phyloP scores from a whole-genome alignment of 225 moss, liverwort and hornwort species.

The Rhytidiadelphus loreus region DNA sequence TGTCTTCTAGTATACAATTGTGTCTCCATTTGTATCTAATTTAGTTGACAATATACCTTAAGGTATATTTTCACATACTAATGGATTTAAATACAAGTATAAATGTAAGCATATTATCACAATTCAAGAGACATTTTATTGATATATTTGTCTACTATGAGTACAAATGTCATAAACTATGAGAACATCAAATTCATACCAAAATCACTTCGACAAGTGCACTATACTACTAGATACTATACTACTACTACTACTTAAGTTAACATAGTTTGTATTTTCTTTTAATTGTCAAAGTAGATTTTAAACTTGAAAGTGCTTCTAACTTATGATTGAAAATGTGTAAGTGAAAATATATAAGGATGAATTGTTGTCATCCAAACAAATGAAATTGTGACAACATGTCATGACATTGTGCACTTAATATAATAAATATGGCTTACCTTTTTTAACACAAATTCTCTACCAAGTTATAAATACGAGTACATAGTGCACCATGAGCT shows the following conservation, averaged over 20 bases:
- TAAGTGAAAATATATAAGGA: neutral
- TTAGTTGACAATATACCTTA: neutral
- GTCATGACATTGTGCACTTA: neutral
- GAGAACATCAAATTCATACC: neutral
- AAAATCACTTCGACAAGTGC: neutral
- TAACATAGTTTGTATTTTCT: neutral
- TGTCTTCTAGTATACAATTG: neutral
- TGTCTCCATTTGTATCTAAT: no score
- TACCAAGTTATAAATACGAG: neutral
- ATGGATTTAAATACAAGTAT: neutral
- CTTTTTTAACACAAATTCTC: no score
- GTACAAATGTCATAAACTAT: neutral
- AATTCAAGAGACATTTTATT: neutral
- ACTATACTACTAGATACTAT: neutral
- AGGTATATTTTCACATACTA: neutral
- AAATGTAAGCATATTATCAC: neutral
- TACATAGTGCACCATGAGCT: neutral
- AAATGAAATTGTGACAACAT: neutral
- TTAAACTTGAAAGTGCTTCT: neutral
- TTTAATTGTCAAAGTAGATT: neutral
- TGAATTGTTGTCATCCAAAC: neutral
- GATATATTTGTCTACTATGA: neutral
- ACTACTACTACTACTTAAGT: no score
- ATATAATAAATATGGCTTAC: neutral
- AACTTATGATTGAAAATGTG: neutral